phyloP scores from a whole-genome alignment of 768 basidiomycete genomes.

The Mycena belliarum region DNA sequence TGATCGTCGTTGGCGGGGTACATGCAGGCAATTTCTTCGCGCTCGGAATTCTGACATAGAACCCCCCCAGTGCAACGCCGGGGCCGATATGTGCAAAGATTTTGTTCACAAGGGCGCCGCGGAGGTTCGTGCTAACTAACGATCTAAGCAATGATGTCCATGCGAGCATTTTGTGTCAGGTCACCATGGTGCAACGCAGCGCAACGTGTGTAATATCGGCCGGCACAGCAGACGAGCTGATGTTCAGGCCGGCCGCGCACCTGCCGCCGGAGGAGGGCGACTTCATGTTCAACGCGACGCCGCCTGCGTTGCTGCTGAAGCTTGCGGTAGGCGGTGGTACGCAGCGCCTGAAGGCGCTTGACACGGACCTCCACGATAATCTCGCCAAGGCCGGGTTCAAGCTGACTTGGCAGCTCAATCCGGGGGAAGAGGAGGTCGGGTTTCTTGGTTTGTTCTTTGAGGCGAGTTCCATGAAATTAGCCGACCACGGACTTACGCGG shows the following conservation, averaged over 20 bases:
- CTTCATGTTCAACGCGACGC: constrained; percentile 19
- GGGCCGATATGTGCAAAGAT: constrained; percentile 12
- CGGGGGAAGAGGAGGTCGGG: constrained; percentile 27
- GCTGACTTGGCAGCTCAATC: constrained; percentile 18
- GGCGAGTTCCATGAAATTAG: background rate
- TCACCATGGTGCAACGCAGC: constrained; percentile 20
- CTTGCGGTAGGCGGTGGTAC: constrained; percentile 1
- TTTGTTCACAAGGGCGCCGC: constrained; percentile 17
- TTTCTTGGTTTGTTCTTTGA: constrained; percentile 14
- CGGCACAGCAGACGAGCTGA: background rate
- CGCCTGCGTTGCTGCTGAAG: constrained; percentile 22
- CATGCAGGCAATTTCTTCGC: background rate
- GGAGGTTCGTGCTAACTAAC: background rate
- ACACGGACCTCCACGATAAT: constrained; percentile 14
- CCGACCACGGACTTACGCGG: no score
- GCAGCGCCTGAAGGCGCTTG: constrained; percentile 5
- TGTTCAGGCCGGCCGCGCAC: background rate
- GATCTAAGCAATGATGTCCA: no score
- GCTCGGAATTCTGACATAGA: background rate
- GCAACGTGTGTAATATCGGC: constrained; percentile 14
- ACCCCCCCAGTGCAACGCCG: constrained; percentile 11
- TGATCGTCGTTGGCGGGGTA: constrained; percentile 18
- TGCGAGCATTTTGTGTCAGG: no score
- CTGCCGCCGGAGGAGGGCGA: constrained; percentile 8
- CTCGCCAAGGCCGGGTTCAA: constrained; percentile 32